Base-by-base conservation (phyloP, 2,329 filamentous ascomycete species). In the Colletotrichum godetiae region DNA sequence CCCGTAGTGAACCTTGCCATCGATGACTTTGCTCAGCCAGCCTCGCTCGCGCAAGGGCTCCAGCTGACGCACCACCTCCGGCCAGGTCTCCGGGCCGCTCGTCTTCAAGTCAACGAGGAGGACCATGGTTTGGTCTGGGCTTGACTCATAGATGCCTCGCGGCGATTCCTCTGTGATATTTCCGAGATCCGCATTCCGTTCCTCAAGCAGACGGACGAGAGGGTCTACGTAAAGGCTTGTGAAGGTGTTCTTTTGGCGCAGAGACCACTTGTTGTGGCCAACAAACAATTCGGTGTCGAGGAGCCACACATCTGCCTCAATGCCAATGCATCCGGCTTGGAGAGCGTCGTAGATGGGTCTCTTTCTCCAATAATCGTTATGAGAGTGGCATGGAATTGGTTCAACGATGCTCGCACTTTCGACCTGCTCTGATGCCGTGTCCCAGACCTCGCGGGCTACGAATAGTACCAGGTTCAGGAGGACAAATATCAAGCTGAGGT, bases 81-180 rank as follows among this genome's bases (percentile, higher is more conserved):
- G 85, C 83, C 88, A 91, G 1, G 88, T 89, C 27, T 84, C 80
- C 4, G 80, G 78, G 1, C 87, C 88, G 31, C 86, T 79, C 2
- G 87, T 91, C 81, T 95, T 95, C 78, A 95, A 83, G 79, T 95
- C 93, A 35, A 95, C 86, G 5, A 95, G 85, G 4, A 95, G 85
- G 5, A 89, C 85, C 0, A 94, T 80, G 0, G 89, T 86, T 77
- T 90, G 89, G 1, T 78, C 77, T 0, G 89, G 87, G 73, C 87
- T 82, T 10, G 82, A 82, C 76, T 88, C 84, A 76, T 90, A 92
- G 10, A 94, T 82, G 13, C 92, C 92, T 19, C 56, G 56, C 19
- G 71, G 56, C 4, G 31, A n/a, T 74, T 84, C 83, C 2, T 76
- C 79, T 4, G 83, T 85, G 6, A 80, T 84, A 69, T 84, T 84